Conservation (phyloP, 345 rosid genomes). For the Brassica nigra region DNA sequence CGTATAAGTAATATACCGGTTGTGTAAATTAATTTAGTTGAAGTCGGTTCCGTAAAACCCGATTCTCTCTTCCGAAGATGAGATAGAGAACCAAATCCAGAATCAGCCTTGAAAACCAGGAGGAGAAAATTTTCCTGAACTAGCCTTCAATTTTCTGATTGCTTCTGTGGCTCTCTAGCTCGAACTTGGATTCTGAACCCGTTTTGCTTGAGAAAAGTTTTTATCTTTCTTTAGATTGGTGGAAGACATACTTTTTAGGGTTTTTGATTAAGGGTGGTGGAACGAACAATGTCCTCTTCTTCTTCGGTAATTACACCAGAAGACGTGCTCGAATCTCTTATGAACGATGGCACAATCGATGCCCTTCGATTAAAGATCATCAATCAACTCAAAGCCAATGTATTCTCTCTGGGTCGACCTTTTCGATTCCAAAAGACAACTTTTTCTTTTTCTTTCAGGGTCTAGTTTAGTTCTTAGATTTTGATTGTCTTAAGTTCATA, state of each 20-base stretch:
- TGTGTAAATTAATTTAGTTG: too few species aligned
- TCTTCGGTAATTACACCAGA: constrained; percentile 78
- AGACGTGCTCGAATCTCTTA: constrained; percentile 77
- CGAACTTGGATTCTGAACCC: not conserved
- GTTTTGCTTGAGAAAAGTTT: not conserved
- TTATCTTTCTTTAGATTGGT: not conserved
- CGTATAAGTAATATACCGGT: too few species aligned
- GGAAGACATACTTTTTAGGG: constrained; percentile 7
- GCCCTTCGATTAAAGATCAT: constrained; percentile 79
- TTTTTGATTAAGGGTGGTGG: not conserved
- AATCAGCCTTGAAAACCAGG: not conserved
- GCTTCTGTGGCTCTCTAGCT: not conserved
- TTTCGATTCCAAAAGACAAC: not conserved
- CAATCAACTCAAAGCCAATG: constrained; percentile 91
- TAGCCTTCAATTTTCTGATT: not conserved
- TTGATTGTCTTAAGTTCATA: not conserved
- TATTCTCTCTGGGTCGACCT: constrained; percentile 26
- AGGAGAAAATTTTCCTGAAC: not conserved
- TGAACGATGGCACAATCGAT: constrained; percentile 92
- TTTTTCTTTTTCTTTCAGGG: not conserved
- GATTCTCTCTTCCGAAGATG: not conserved
- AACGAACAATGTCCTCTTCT: constrained; percentile 55
- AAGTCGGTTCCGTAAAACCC: too few species aligned
- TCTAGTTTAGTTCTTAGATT: not conserved
- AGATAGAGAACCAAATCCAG: not conserved